Base-by-base conservation (phyloP, 2,329 filamentous ascomycete species). In the Xylariomycetidae sp. region DNA sequence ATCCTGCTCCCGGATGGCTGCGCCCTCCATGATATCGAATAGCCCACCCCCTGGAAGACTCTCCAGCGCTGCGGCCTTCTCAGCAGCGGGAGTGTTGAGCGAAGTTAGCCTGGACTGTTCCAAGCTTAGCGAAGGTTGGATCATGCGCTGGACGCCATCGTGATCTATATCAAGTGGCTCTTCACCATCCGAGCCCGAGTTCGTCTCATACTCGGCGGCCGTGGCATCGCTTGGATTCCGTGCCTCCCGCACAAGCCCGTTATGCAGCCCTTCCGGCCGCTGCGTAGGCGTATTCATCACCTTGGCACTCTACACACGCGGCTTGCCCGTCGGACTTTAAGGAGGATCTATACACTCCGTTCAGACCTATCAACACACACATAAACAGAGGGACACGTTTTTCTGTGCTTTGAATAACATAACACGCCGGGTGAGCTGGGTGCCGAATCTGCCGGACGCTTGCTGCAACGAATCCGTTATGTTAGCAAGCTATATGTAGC, bases 71-170 rank as follows among this genome's bases (percentile, higher is more conserved):
- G 70, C 70, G 12, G 66, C 70, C 54, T 75, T 80, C 51, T 80
- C 77, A 17, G 67, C 64, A 4, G 73, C 74, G 5, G 75, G 71
- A 1, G 74, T 80, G 34, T 61, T 67, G 5, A 67, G 59, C 4
- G 72, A 69, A 10, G 73, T 72, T 25, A 80, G 59, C 29, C 74
- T 69, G 4, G 72, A 74, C 7, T 75, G 77, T 15, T 64, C 63
- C 6, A 66, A 64, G 50, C 74, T 80, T 42, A 82, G 68, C 16
- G 74, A 66, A 3, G 74, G 73, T 49, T 77, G 75, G 31, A 82
- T 65, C 28, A 80, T 66, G 6, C 74, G 75, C 44, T 77, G 72
- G 4, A 71, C 76, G 43, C 73, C 73, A 46, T 79, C 74, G 36
- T 72, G 63, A 28, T 72, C 68, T 30, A 62, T 61, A 18, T 65